Conservation (phyloP, 305 asterid species). For the Fraxinus nigra region DNA sequence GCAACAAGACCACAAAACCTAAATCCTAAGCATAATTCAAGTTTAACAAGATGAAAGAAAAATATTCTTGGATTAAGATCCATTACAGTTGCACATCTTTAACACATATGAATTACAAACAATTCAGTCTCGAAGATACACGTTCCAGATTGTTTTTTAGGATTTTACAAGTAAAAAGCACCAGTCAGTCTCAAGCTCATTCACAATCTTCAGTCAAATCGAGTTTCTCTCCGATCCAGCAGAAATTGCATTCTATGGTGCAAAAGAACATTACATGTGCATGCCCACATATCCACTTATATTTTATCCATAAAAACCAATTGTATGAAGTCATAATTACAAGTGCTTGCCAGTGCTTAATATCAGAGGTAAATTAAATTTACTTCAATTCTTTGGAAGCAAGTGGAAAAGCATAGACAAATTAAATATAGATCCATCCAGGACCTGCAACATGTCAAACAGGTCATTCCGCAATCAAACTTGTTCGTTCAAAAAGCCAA, state of each 20-base stretch:
- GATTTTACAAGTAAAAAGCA: background rate
- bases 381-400: background rate
- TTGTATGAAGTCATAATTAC: background rate
- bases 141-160: background rate
- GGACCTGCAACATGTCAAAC: background rate
- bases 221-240: background rate
- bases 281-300: background rate
- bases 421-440: background rate
- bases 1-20: conserved; percentile 25
- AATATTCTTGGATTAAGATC: background rate
- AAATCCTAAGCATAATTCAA: conserved; percentile 14
- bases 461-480: background rate
- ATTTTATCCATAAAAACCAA: background rate
- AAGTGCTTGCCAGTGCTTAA: background rate
- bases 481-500: background rate
- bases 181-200: background rate
- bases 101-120: background rate
- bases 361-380: background rate
- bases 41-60: conserved; percentile 21
- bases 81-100: conserved; percentile 1
- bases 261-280: background rate
- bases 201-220: background rate
- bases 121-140: background rate
- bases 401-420: background rate
- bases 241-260: background rate